Conservation (phyloP, 2,329 filamentous ascomycete species). For the Claviceps quebecensis region DNA sequence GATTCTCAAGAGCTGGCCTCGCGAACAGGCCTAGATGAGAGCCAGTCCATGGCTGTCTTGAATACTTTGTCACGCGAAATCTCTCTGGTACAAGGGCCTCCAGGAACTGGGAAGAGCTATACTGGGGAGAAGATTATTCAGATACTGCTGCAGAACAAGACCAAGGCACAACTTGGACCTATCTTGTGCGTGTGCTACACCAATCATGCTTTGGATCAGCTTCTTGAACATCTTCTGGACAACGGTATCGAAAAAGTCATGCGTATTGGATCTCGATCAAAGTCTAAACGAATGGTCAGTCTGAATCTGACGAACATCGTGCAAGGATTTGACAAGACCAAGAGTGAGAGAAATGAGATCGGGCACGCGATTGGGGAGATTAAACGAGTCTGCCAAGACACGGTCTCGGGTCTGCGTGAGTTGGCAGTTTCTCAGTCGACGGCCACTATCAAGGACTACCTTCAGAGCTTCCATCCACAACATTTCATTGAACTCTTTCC, state of each 20-base stretch:
- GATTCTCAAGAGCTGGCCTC: conserved; percentile 14
- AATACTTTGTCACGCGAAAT: conserved; percentile 36
- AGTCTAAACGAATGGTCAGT: conserved; percentile 34
- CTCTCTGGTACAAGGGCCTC: conserved; percentile 54
- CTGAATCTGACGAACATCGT: conserved; percentile 34
- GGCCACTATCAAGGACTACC: neutral
- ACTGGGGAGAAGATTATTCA: conserved; percentile 46
- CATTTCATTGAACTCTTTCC: neutral
- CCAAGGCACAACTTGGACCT: conserved; percentile 27
- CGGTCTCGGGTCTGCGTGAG: neutral
- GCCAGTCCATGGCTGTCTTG: conserved; percentile 37
- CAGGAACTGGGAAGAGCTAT: conserved; percentile 56
- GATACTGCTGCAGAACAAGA: conserved; percentile 32
- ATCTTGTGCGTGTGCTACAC: conserved; percentile 39
- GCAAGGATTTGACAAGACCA: conserved; percentile 20
- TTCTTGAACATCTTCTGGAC: conserved; percentile 45
- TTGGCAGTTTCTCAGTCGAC: neutral
- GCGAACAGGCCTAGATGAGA: conserved; percentile 35
- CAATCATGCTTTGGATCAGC: conserved; percentile 36
- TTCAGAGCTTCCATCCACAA: neutral
- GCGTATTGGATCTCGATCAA: conserved; percentile 45
- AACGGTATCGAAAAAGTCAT: conserved; percentile 36
- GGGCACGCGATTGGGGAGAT: conserved; percentile 8
- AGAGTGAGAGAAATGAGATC: conserved; percentile 20
- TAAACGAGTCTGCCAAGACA: neutral